Base-by-base conservation (phyloP, 2,329 filamentous ascomycete genomes). In the Fusarium sterilihyphosum region DNA sequence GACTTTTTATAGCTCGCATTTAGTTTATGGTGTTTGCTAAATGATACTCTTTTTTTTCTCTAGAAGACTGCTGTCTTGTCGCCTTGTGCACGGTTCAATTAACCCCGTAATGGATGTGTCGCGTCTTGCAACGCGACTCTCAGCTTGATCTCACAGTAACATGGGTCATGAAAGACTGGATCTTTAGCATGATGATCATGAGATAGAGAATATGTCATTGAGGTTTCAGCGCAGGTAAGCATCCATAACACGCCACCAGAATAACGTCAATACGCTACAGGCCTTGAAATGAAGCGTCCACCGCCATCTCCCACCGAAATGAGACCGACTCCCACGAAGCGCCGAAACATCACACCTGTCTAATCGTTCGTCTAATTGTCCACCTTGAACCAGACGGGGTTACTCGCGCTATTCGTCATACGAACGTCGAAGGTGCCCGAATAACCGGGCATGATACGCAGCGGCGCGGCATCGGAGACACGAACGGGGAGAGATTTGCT, bases 1-100 rank as follows among this genome's bases (percentile, higher is more conserved):
- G 67, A 74, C 46, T 53, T 44, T 43, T 44, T 56, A 73, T 73
- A 72, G 60, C 33, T 63, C 37, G 62, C 58, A 62, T 61, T 67
- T 65, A 72, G 70, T 65, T 58, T 49, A 56, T 37, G 65, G 43
- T 44, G 53, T 62, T 62, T 56, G 58, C 61, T 71, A 60, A 72
- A 73, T 74, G 22, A 68, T 31, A 74, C 52, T 53, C 35, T 41
- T 50, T 49, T 44, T 44, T 57, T 24, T 40, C 26, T 35, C 47
- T 58, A 33, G 38, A 63, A 54, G 22, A 67, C 35, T n/a, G 9
- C 10, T 40, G n/a, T 41, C 14, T 35, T 35, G 18, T 5, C 53
- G 22, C 43, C 11, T 18, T 31, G n/a, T 60, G 59, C 43, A 33
- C 35, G 33, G 13, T 61, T 37, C 37, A 40, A 29, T 37, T 24